These are phyloP conservation scores for Piromyces finnis DNA, from an alignment of 192 early-diverging fungal genomes.

Conservation along the genomic window DNA sequence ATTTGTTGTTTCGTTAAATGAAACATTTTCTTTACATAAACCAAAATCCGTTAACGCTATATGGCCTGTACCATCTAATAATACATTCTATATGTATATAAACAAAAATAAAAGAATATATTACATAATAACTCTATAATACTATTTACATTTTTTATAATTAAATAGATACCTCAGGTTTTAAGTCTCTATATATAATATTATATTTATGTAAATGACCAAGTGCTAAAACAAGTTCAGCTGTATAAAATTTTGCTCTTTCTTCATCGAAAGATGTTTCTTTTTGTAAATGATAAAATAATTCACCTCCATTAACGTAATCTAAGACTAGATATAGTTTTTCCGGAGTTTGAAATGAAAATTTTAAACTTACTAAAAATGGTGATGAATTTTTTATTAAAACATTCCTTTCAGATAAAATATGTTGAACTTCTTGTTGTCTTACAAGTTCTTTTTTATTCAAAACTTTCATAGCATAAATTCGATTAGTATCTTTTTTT, in stretches of 20 bases:
- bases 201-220: not conserved
- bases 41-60: not conserved
- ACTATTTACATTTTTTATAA: no score
- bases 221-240: not conserved
- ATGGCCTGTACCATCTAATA: not conserved
- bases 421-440: slow-evolving; percentile 81
- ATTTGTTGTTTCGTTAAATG: not conserved
- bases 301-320: not conserved
- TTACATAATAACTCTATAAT: no score
- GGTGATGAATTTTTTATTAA: slow-evolving; percentile 68
- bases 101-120: no score
- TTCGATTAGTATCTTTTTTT: slow-evolving; percentile 74
- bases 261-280: not conserved
- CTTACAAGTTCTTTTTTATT: slow-evolving; percentile 86
- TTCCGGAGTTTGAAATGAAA: slow-evolving; percentile 8
- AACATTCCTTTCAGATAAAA: slow-evolving; percentile 78
- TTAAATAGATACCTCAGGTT: not conserved
- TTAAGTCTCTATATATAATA: not conserved
- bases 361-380: slow-evolving; percentile 36
- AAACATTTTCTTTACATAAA: not conserved
- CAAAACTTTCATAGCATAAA: slow-evolving; percentile 95
- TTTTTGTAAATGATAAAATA: not conserved
- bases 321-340: not conserved
- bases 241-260: not conserved
- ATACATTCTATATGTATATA: not conserved